Percentiles rank a stretch among this genome's conserved stretches.
phyloP scores from a whole-genome alignment of 805 yeast species.

The Schwanniomyces pseudopolymorphus region DNA sequence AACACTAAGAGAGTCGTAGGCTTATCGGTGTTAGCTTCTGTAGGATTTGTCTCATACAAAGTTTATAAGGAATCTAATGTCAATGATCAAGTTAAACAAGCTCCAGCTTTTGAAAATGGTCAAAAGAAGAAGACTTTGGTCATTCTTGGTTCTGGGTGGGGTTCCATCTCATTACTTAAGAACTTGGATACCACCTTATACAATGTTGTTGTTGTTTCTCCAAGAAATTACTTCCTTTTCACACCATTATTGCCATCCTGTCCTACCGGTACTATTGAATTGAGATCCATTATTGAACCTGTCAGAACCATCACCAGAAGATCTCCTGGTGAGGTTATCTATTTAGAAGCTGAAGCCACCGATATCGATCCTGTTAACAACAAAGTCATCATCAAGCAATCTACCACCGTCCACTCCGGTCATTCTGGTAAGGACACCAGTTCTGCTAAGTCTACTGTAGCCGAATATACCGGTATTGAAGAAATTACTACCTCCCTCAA shows the following conservation, averaged over 20 bases:
- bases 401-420: constrained; percentile 55
- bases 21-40: constrained; percentile 53
- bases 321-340: constrained; percentile 72
- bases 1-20: constrained; percentile 47
- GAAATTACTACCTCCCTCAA: constrained; percentile 47
- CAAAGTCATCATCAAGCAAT: constrained; percentile 61
- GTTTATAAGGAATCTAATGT: constrained; percentile 66
- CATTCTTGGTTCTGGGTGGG: constrained; percentile 92
- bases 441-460: constrained; percentile 38
- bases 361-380: constrained; percentile 74
- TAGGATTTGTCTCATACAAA: constrained; percentile 50
- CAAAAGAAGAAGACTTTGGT: constrained; percentile 72
- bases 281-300: constrained; percentile 91
- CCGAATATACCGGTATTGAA: constrained; percentile 41
- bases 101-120: constrained; percentile 54
- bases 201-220: constrained; percentile 87
- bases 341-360: constrained; percentile 89
- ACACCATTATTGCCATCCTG: constrained; percentile 95
- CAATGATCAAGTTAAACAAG: constrained; percentile 57
- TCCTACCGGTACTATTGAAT: constrained; percentile 90
- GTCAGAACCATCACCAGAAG: constrained; percentile 83
- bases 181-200: constrained; percentile 82
- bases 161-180: constrained; percentile 81
- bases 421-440: constrained; percentile 52
- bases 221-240: constrained; percentile 92